Evolutionary conservation across 148 eudicot genomes (phyloP).

Genomic region (Heliosperma pusillum): DNA sequence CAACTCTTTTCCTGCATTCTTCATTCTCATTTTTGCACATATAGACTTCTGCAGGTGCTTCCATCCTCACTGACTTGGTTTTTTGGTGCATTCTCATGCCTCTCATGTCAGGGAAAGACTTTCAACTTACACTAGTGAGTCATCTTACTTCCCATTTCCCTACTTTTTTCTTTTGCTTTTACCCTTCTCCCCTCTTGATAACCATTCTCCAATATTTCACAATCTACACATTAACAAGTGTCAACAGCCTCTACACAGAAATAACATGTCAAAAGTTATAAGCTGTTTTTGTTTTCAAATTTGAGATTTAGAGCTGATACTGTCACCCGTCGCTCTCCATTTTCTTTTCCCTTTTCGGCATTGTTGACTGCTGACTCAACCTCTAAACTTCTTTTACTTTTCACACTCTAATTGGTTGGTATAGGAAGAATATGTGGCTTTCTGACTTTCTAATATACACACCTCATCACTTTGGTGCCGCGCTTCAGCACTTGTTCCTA

Average conservation of each 20-base stretch:
- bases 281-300: too few relatives aligned
- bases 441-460: neutral
- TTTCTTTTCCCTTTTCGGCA: neutral
- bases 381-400: neutral
- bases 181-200: too few relatives aligned
- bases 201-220: neutral
- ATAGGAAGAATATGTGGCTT: too few relatives aligned
- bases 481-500: too few relatives aligned
- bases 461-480: neutral
- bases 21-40: slow-evolving; percentile 2
- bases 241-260: neutral
- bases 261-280: neutral
- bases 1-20: neutral
- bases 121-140: slow-evolving; percentile 66
- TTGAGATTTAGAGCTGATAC: too few relatives aligned
- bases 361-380: neutral
- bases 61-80: slow-evolving; percentile 67
- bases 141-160: neutral
- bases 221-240: neutral
- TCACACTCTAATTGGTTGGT: neutral
- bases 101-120: slow-evolving; percentile 47
- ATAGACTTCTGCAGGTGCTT: slow-evolving; percentile 83
- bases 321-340: neutral
- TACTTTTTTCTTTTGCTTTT: neutral
- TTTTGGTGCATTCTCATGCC: slow-evolving; percentile 82